Base-by-base conservation (phyloP, 176 grass and related monocot species). In the Avena sativa region DNA sequence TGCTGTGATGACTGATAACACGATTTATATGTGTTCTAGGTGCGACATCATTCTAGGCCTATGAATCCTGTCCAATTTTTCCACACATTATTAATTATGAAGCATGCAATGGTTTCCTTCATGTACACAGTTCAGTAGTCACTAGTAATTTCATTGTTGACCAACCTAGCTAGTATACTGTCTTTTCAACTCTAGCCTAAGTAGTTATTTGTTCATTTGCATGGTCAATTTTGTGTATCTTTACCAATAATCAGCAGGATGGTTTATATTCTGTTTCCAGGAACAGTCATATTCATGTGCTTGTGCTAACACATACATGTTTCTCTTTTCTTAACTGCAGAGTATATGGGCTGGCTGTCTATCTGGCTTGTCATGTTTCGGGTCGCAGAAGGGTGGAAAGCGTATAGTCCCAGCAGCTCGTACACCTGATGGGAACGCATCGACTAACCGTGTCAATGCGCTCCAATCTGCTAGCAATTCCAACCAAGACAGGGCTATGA, bases 391-490 rank as follows among this genome's bases (percentile, higher is more conserved):
- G 78, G 81, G 85, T 15, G 87, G 91, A 9, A 96, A 96, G 78
- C 86, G 94, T 60, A 96, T 96, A 30, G 94, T 96, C 79, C 94
- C 94, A 23, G 91, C 94, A 81, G 79, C 91, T 66, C 94, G 91
- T 79, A 85, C 81, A 43, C 86, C 90, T 36, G 93, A 90, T 79
- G 93, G 88, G 40, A 93, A 81, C n/a, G 76, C 86, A 60, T 87
- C 81, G 9, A 89, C 86, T 50, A 74, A 79, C 43, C 88, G 68
- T 8, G 90, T 56, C 78, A 91, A 87, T 50, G 87, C 81, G 71
- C 76, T 62, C 70, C 93, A 93, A 62, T 78, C 91, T 64, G 86
- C 70, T 87, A 81, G 83, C 47, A 81, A 84, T 80, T 87, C 87
- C 9, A 93, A 96, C 79, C 91, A 91, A 84, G 93, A 89, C 76